Conservation (phyloP, 208 protist genomes). For the Lotmaria passim region DNA sequence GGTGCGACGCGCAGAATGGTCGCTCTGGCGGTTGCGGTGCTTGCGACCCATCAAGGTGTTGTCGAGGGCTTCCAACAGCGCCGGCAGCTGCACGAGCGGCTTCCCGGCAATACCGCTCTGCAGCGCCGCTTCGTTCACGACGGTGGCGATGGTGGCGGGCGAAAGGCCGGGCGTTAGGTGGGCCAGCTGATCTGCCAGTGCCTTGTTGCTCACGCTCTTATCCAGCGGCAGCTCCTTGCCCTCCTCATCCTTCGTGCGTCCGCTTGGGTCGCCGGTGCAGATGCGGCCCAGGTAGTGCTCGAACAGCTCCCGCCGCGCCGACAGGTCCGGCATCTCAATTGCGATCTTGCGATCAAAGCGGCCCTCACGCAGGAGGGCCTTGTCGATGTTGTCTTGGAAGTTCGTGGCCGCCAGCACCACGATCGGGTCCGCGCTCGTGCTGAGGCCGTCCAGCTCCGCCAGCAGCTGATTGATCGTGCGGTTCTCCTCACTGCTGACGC, state of each 20-base stretch:
- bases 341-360: constrained; percentile 90
- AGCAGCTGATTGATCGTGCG: constrained; percentile 97
- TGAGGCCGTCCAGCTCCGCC: constrained; percentile 95
- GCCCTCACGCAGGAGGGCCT: constrained; percentile 87
- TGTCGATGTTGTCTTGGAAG: constrained; percentile 96
- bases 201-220: constrained; percentile 64
- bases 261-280: constrained; percentile 81
- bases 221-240: constrained; percentile 58
- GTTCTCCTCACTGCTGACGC: constrained; percentile 92
- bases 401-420: constrained; percentile 98
- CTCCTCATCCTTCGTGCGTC: constrained; percentile 61
- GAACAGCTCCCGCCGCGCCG: constrained; percentile 85
- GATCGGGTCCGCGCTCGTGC: constrained; percentile 83
- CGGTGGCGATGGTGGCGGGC: constrained; percentile 96
- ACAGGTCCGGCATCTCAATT: constrained; percentile 88
- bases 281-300: constrained; percentile 81
- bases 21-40: constrained; percentile 82
- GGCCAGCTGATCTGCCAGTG: constrained; percentile 51
- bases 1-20: constrained; percentile 56
- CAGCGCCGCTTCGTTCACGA: constrained; percentile 97
- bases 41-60: constrained; percentile 85
- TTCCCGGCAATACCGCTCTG: constrained; percentile 85
- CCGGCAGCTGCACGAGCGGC: constrained; percentile 68
- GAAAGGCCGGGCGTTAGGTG: constrained; percentile 90
- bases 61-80: constrained; percentile 81